Percentiles rank a stretch among this genome's conserved stretches.
These are phyloP conservation scores for Solioccasus polychromus DNA, from an alignment of 768 basidiomycete species.

Conservation along the genomic window DNA sequence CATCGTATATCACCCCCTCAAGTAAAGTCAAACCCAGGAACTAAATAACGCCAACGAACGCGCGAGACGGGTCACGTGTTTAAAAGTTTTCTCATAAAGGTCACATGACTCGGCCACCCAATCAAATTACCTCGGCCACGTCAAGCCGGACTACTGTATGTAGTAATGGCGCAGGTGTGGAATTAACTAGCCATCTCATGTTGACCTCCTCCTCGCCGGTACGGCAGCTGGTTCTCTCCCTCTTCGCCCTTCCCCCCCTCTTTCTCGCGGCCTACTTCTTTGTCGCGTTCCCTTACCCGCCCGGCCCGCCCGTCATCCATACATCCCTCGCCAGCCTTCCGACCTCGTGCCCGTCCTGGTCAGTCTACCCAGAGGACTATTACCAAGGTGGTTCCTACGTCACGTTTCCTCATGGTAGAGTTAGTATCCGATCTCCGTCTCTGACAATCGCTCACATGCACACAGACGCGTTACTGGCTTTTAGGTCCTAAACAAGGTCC, in stretches of 20 bases:
- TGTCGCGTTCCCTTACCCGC: slow-evolving; percentile 63
- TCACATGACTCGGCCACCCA: slow-evolving; percentile 22
- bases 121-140: no score
- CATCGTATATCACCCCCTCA: slow-evolving; percentile 10
- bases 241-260: slow-evolving; percentile 60
- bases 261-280: slow-evolving; percentile 60
- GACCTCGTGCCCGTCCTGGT: slow-evolving; percentile 52
- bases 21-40: slow-evolving; percentile 26
- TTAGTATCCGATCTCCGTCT: slow-evolving; percentile 29
- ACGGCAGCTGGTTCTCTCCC: slow-evolving; percentile 31
- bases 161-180: no score
- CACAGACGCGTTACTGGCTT: slow-evolving; percentile 73
- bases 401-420: slow-evolving; percentile 61
- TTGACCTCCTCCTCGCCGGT: slow-evolving; percentile 10
- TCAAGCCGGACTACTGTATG: no score
- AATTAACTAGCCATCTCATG: not conserved
- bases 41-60: slow-evolving; percentile 38
- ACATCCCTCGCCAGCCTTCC: slow-evolving; percentile 63
- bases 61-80: slow-evolving; percentile 34
- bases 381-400: slow-evolving; percentile 62
- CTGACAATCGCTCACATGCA: slow-evolving; percentile 1
- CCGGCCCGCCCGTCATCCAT: slow-evolving; percentile 46
- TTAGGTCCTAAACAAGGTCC: slow-evolving; percentile 66
- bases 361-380: slow-evolving; percentile 70
- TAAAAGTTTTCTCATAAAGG: slow-evolving; percentile 16